A percentile compares a stretch with the other conserved stretches of the same genome.
Conservation (phyloP, 352 stramenopile genomes). For the Globisporangium camurandrum region DNA sequence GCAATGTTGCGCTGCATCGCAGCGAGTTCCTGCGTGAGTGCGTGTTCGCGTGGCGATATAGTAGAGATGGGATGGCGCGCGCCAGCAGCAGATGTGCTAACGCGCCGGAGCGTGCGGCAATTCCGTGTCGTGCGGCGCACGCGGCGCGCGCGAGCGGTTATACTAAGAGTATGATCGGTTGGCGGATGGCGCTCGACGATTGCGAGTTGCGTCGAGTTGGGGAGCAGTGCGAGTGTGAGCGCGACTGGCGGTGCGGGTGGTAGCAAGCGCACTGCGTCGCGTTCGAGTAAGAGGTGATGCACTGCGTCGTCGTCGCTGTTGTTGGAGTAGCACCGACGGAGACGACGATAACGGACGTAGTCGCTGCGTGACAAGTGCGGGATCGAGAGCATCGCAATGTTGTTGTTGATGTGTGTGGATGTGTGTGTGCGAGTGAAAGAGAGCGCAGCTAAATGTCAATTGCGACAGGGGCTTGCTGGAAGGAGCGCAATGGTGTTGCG, state of each 20-base stretch:
- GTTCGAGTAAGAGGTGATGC: not conserved
- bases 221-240: slow-evolving; percentile 7
- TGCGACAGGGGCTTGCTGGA: too few relatives aligned
- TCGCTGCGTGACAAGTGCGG: slow-evolving; percentile 17
- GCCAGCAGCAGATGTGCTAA: too few relatives aligned
- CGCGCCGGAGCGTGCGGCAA: slow-evolving; percentile 28
- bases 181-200: slow-evolving; percentile 10
- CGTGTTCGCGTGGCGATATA: slow-evolving; percentile 23
- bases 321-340: not conserved
- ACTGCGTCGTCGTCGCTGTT: not conserved
- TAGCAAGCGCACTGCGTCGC: too few relatives aligned
- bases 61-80: too few relatives aligned
- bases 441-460: too few relatives aligned
- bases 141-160: slow-evolving; percentile 1
- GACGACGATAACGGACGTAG: slow-evolving; percentile 5
- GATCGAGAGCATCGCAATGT: slow-evolving; percentile 20
- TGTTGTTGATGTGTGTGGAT: not conserved
- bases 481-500: too few relatives aligned
- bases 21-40: slow-evolving; percentile 21
- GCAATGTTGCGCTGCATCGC: slow-evolving; percentile 29
- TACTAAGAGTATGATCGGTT: not conserved
- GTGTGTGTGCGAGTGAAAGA: not conserved
- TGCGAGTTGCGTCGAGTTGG: slow-evolving; percentile 8
- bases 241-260: slow-evolving; percentile 1
- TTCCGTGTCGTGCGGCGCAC: slow-evolving; percentile 28